phyloP scores from a whole-genome alignment of 371 early-diverging fungal species.

The Apophysomyces trapeziformis region DNA sequence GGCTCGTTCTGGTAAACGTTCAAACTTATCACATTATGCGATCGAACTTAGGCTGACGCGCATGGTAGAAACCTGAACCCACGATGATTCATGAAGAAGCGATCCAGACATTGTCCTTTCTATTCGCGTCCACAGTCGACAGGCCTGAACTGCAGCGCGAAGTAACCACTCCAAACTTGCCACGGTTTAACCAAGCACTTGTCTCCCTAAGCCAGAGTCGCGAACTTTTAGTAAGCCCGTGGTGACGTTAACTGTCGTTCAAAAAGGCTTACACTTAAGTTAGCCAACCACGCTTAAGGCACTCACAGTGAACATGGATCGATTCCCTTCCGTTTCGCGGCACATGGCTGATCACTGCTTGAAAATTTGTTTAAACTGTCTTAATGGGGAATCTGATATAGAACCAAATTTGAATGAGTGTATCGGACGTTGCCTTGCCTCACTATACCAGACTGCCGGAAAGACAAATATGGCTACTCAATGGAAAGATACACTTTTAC shows the following conservation, averaged over 20 bases:
- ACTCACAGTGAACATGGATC: slow-evolving; percentile 47
- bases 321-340: slow-evolving; percentile 62
- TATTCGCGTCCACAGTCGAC: slow-evolving; percentile 55
- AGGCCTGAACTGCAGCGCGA: slow-evolving; percentile 66
- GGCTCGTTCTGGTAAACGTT: slow-evolving; percentile 36
- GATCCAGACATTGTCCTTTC: slow-evolving; percentile 48
- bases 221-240: slow-evolving; percentile 50
- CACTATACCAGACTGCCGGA: slow-evolving; percentile 46
- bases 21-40: not conserved
- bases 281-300: slow-evolving; percentile 53
- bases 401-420: slow-evolving; percentile 34
- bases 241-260: not conserved
- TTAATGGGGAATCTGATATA: slow-evolving; percentile 50
- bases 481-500: slow-evolving; percentile 53
- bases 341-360: slow-evolving; percentile 53
- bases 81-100: slow-evolving; percentile 40
- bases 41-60: not conserved
- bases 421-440: slow-evolving; percentile 51
- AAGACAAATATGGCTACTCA: slow-evolving; percentile 47
- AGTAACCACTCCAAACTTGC: slow-evolving; percentile 55
- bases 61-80: slow-evolving; percentile 51
- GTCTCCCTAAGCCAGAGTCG: slow-evolving; percentile 48
- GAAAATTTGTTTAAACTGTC: slow-evolving; percentile 55
- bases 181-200: slow-evolving; percentile 55
- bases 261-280: not conserved